Evolutionary conservation across 2,329 filamentous ascomycete genomes (phyloP), one percentile per base, ranked within the genome.

Genomic region (Alternaria sp.): DNA sequence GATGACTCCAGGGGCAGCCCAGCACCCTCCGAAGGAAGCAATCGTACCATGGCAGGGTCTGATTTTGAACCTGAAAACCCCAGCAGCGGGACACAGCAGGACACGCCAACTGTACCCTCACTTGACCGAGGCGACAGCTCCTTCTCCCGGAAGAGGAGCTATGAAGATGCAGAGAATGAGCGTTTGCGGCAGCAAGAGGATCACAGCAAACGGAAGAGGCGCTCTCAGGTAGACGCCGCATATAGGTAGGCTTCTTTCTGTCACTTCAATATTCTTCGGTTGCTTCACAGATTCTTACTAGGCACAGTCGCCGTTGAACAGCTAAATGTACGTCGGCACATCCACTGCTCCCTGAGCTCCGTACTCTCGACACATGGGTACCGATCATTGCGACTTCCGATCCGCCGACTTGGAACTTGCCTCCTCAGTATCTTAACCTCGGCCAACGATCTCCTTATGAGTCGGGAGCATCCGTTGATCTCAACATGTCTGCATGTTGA

Each of bases 121-220:
- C 60, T 76, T 16, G 44, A 70, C 14, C 70, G 73, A 44, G 74
- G 67, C 53, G 74, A 78, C 43, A 79, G 74, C 60, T 75, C 72
- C 4, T 65, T 73, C 49, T 67, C 69, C 14, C 63, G 78, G 18
- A 80, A 80, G 61, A 71, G 78, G 46, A 78, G 76, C 53, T 77
- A 78, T 41, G 75, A 76, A 40, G 76, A 79, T 36, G 70, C 73
- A 7, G 74, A 72, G 32, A 69, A 77, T 28, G 73, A 70, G 30
- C 66, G 69, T n/a, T 45, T 66, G 51, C 72, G 70, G 25, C 77
- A 78, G 59, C 71, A 75, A n/a, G 77, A 79, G 22, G 76, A 79
- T 40, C 66, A 76, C 34, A 70, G 71, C 16, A 77, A 73, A 60
- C 73, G 77, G 16, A 80, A 80, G 61, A 66, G 77, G 52, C 74